Evolutionary conservation across 208 protist species (phyloP).

Genomic region (Trypanosoma congolense): DNA sequence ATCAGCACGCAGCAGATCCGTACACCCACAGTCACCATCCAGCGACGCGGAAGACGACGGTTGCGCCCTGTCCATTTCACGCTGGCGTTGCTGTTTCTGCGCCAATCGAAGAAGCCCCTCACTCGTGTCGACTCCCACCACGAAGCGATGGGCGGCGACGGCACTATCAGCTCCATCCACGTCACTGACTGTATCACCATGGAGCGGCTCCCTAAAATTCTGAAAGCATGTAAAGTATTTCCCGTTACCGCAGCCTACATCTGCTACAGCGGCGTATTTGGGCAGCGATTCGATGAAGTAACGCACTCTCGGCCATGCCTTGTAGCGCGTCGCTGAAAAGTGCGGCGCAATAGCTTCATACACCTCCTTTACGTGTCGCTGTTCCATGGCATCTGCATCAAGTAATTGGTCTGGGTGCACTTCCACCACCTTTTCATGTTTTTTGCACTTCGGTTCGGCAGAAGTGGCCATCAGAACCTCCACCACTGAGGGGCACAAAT

Average conservation of each 20-base stretch:
- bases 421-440: conserved; percentile 3
- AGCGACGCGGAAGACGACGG: conserved; percentile 4
- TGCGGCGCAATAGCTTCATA: conserved; percentile 81
- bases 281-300: conserved; percentile 64
- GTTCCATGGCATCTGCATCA: conserved; percentile 43
- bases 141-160: conserved; percentile 32
- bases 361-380: conserved; percentile 67
- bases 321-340: conserved; percentile 87
- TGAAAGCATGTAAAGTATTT: conserved; percentile 73
- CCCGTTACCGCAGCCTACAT: conserved; percentile 88
- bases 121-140: conserved; percentile 66
- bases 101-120: conserved; percentile 53
- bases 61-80: neutral
- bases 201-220: neutral
- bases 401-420: conserved; percentile 1
- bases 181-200: neutral
- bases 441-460: neutral
- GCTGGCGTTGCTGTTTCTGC: conserved; percentile 41
- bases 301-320: conserved; percentile 76
- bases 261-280: conserved; percentile 53
- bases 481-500: neutral
- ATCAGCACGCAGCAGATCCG: conserved; percentile 61
- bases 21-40: conserved; percentile 28
- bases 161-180: neutral
- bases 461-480: neutral